Percentiles rank a stretch among this genome's conserved stretches.
phyloP scores from a whole-genome alignment of 768 basidiomycete species.

The Suillus variegatus region DNA sequence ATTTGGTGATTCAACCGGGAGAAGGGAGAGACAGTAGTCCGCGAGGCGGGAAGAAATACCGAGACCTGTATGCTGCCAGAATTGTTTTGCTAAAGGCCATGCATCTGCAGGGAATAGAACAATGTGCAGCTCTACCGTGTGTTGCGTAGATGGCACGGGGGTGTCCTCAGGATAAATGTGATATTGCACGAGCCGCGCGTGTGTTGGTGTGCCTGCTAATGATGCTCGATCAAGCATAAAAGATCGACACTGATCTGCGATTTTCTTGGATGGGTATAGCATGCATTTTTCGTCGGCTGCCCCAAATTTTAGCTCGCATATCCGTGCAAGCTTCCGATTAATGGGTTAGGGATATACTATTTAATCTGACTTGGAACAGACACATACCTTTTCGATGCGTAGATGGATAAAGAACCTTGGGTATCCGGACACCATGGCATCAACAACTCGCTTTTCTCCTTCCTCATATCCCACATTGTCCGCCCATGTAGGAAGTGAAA shows the following conservation, averaged over 20 bases:
- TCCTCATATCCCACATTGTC: slow-evolving; percentile 94
- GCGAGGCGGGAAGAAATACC: slow-evolving; percentile 89
- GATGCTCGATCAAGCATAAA: slow-evolving; percentile 63
- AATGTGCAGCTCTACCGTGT: slow-evolving; percentile 68
- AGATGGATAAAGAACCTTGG: slow-evolving; percentile 93
- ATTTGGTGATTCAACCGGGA: slow-evolving; percentile 41
- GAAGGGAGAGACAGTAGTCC: slow-evolving; percentile 74
- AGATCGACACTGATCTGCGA: slow-evolving; percentile 73
- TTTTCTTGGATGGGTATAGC: slow-evolving; percentile 71
- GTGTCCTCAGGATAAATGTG: slow-evolving; percentile 65
- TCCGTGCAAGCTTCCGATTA: slow-evolving; percentile 62
- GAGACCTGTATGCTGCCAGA: slow-evolving; percentile 94
- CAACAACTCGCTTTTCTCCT: slow-evolving; percentile 76
- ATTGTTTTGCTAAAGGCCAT: slow-evolving; percentile 75
- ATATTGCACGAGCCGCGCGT: slow-evolving; percentile 66
- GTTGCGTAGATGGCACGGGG: slow-evolving; percentile 11
- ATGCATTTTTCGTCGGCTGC: slow-evolving; percentile 70
- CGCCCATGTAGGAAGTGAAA: slow-evolving; percentile 91
- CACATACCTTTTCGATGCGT: slow-evolving; percentile 76
- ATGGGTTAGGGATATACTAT: not conserved
- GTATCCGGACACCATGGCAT: slow-evolving; percentile 86
- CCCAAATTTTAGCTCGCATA: slow-evolving; percentile 82
- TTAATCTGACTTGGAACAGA: not conserved
- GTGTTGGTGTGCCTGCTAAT: slow-evolving; percentile 42
- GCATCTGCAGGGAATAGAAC: slow-evolving; percentile 69